phyloP scores from a whole-genome alignment of 805 yeast species.

The Blastobotrys peoriensis region DNA sequence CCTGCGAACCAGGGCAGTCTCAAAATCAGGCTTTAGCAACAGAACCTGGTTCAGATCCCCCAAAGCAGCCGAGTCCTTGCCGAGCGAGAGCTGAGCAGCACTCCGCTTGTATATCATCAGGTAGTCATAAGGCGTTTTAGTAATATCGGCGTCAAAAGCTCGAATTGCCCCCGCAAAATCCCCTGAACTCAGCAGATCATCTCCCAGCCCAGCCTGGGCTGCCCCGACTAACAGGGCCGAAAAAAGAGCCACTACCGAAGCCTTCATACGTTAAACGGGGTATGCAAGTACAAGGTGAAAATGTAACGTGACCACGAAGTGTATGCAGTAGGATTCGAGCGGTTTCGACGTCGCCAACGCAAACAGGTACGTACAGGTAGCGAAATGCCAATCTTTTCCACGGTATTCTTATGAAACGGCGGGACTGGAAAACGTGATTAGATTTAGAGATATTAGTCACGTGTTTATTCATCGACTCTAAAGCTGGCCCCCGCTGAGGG shows the following conservation, averaged over 20 bases:
- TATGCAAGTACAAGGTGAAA: neutral
- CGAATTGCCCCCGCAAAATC: conserved; percentile 14
- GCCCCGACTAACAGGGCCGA: neutral
- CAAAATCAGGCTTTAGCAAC: conserved; percentile 30
- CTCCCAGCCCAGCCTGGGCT: conserved; percentile 5
- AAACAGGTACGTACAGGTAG: too few species aligned
- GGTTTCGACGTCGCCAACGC: too few species aligned
- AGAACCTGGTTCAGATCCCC: conserved; percentile 30
- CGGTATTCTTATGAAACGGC: too few species aligned
- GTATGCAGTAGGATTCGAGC: too few species aligned
- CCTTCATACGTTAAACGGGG: neutral
- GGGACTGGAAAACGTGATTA: too few species aligned
- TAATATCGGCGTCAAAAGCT: conserved; percentile 25
- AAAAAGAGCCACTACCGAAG: neutral
- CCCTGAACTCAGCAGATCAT: conserved; percentile 12
- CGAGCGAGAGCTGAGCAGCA: conserved; percentile 30
- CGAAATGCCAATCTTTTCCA: too few species aligned
- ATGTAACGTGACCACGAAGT: too few species aligned
- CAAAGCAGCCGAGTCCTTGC: conserved; percentile 31
- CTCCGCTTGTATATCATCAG: conserved; percentile 33
- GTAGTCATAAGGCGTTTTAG: conserved; percentile 24
- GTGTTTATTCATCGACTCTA: too few species aligned
- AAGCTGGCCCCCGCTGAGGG: too few species aligned
- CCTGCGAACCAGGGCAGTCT: conserved; percentile 31
- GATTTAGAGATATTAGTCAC: too few species aligned